A percentile compares a stretch with the other conserved stretches of the same genome.
Conservation (phyloP, 495 filamentous ascomycete genomes). For the Hypoxylon rickii region DNA sequence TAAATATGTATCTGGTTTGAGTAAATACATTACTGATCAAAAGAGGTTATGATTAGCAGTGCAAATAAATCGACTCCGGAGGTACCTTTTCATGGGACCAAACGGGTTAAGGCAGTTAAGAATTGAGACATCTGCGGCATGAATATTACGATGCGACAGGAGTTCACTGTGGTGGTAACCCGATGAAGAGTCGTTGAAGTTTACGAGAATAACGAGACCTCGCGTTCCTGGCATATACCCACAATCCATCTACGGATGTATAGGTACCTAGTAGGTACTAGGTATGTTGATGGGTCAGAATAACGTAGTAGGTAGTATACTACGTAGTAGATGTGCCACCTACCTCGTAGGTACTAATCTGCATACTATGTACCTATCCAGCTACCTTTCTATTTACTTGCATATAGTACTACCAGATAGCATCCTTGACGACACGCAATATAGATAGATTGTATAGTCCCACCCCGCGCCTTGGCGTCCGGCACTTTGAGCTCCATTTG, state of each 20-base stretch:
- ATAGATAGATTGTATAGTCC: constrained; percentile 38
- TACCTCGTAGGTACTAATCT: constrained; percentile 7
- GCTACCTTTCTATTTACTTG: not conserved
- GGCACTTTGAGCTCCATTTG: constrained; percentile 38
- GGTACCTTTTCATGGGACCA: constrained; percentile 13
- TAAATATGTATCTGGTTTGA: constrained; percentile 15
- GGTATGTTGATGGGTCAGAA: no score
- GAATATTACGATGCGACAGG: constrained; percentile 32
- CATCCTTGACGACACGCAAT: constrained; percentile 17
- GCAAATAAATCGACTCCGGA: constrained; percentile 24
- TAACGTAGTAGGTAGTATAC: not conserved
- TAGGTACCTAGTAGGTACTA: no score
- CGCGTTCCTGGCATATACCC: constrained; percentile 27
- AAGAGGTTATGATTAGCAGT: constrained; percentile 22
- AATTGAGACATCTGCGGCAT: constrained; percentile 35
- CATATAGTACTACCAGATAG: constrained; percentile 5
- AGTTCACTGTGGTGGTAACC: constrained; percentile 19
- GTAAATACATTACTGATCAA: constrained; percentile 16
- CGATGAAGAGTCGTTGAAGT: not conserved
- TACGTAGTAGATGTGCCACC: constrained; percentile 7
- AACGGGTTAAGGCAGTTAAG: constrained; percentile 26
- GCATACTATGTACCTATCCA: constrained; percentile 7
- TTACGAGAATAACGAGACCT: not conserved
- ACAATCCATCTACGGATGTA: not conserved
- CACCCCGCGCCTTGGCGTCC: constrained; percentile 36